Evolutionary conservation across 768 basidiomycete species (phyloP).

Genomic region (Leccinum boreale): DNA sequence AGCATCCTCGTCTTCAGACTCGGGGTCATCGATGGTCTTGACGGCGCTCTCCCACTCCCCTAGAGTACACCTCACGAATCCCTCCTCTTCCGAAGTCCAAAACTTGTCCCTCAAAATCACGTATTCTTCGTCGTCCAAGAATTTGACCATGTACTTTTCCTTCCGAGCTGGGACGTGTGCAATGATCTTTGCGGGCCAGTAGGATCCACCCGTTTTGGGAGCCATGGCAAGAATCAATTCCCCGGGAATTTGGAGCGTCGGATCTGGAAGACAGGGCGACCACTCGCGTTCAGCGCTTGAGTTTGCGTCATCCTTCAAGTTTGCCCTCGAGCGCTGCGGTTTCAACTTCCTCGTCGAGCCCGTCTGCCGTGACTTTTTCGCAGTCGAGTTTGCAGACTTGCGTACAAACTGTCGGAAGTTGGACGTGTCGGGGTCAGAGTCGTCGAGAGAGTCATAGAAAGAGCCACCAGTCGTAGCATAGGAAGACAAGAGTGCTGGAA

Average conservation of each 20-base stretch:
- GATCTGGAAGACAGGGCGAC: slow-evolving; percentile 46
- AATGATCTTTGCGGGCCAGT: slow-evolving; percentile 69
- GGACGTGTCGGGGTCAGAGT: slow-evolving; percentile 20
- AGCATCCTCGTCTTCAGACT: slow-evolving; percentile 31
- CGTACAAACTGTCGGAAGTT: slow-evolving; percentile 4
- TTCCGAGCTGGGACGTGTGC: slow-evolving; percentile 40
- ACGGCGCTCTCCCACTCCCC: slow-evolving; percentile 53
- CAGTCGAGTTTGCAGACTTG: not conserved
- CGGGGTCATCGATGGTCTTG: slow-evolving; percentile 24
- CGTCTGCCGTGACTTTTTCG: slow-evolving; percentile 7
- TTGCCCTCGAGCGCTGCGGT: slow-evolving; percentile 16
- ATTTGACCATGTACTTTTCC: slow-evolving; percentile 55
- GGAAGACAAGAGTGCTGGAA: slow-evolving; percentile 40
- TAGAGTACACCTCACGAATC: slow-evolving; percentile 62
- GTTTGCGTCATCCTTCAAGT: slow-evolving; percentile 12
- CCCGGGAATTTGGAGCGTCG: slow-evolving; percentile 57
- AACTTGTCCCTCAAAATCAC: slow-evolving; percentile 51
- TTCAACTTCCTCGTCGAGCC: slow-evolving; percentile 16
- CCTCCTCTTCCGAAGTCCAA: slow-evolving; percentile 53
- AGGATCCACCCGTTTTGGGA: slow-evolving; percentile 32
- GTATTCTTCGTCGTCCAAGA: slow-evolving; percentile 48
- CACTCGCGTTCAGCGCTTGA: slow-evolving; percentile 16
- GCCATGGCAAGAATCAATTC: slow-evolving; percentile 57
- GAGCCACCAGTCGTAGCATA: slow-evolving; percentile 21
- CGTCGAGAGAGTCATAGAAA: slow-evolving; percentile 27